Evolutionary conservation across 75 land plant species (phyloP), one percentile per base, ranked within the genome.

Genomic region (Selaginella tamariscina): DNA sequence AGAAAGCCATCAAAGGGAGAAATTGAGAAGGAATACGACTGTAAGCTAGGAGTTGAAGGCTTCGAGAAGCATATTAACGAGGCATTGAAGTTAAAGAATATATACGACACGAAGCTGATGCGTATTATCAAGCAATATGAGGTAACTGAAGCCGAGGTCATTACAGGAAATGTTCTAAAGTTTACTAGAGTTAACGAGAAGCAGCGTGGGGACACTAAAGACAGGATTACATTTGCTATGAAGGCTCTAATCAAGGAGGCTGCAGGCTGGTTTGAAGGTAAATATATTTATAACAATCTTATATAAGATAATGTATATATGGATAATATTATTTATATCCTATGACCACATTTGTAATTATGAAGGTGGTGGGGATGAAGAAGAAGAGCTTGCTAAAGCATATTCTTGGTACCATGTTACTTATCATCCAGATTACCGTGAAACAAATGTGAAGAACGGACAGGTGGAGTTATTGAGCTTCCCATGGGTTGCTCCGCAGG

Each of bases 331-430:
- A n/a, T n/a, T n/a, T n/a, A n/a, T n/a, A n/a, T n/a, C n/a, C n/a
- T n/a, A n/a, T n/a, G 71, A 77, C 30, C 66, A 27, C 33, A 69
- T 30, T 32, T 65, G 71, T 0, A 71, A 64, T 64, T 74, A 79
- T 65, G 33, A 32, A 0, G 32, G 68, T 68, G 22, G 8, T 5
- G 2, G 27, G 13, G 70, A 29, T 30, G 56, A 69, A 26, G 54
- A 72, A 29, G 60, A 77, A 2, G 20, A 66, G 20, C 24, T 60
- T 11, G 86, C 84, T 55, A 90, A 81, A 69, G 99, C 99, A 21
- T 95, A 88, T 5, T 96, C 99, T 22, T 87, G 97, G 85, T 95
- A 95, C 70, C 70, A 90, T 75, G 99, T 91, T 5, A 91, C 99
- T 0, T 95, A 95, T 75, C 91, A 90, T 70, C 85, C 79, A 2